phyloP scores from a whole-genome alignment of 345 rosid species.

The Limnanthes douglasii region DNA sequence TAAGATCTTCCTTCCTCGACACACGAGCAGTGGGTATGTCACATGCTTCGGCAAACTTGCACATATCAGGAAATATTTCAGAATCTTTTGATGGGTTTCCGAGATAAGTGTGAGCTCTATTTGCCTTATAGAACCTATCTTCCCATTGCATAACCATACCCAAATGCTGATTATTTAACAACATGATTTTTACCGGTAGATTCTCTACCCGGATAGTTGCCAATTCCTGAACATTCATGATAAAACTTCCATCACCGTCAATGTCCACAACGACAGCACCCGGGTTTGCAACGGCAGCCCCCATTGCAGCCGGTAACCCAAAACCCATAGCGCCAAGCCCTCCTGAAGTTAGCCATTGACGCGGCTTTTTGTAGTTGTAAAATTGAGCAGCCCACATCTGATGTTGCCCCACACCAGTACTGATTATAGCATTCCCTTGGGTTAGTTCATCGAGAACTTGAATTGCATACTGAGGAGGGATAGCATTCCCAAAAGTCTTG shows the following conservation, averaged over 20 bases:
- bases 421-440: constrained; percentile 63
- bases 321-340: constrained; percentile 99
- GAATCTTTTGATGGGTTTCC: constrained; percentile 63
- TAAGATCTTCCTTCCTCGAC: constrained; percentile 37
- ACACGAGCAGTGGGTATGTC: constrained; percentile 84
- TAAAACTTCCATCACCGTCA: constrained; percentile 96
- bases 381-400: constrained; percentile 99
- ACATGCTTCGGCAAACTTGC: constrained; percentile 76
- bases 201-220: constrained; percentile 79
- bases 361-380: constrained; percentile 78
- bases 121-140: constrained; percentile 86
- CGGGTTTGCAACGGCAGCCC: constrained; percentile 92
- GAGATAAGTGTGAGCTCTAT: constrained; percentile 78
- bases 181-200: constrained; percentile 67
- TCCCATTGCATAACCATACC: constrained; percentile 99
- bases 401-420: constrained; percentile 98
- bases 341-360: constrained; percentile 83
- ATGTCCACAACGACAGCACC: constrained; percentile 74
- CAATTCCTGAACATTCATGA: constrained; percentile 91
- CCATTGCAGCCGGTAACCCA: constrained; percentile 95
- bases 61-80: constrained; percentile 76
- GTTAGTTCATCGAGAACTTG: constrained; percentile 85
- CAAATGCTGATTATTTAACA: constrained; percentile 86
- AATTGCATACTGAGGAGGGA: constrained; percentile 90
- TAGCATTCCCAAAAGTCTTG: constrained; percentile 80